Evolutionary conservation across 2,329 filamentous ascomycete genomes (phyloP), one percentile per base, ranked within the genome.

Genomic region (Pseudogymnoascus sp.): DNA sequence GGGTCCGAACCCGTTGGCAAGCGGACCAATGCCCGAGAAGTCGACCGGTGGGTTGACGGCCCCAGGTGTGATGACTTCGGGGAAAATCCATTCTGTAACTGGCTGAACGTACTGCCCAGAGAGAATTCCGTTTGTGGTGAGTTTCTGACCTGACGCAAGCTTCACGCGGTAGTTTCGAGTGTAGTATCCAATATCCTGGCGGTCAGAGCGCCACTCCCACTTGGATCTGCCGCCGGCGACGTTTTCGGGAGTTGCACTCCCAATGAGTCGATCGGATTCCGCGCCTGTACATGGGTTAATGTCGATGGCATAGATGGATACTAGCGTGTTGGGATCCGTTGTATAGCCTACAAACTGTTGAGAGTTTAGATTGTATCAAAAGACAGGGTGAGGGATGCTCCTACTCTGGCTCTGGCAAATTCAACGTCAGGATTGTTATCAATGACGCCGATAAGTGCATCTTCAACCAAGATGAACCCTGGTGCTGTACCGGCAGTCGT

Each of bases 81-180:
- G 77, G 68, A 76, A 76, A 66, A 79, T 78, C 76, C 76, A 78
- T 64, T 78, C 77, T 3, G 70, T 72, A 4, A 79, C 76, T 11
- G 77, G 73, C 31, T 74, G 72, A 19, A 78, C 69, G 47, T 77
- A 79, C 62, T 76, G 73, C 4, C 77, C 77, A 3, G 76, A 76
- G n/a, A 71, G 65, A 57, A 79, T 76, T 28, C 72, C 72, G 64
- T 78, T 76, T 35, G 72, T 73, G 1, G 76, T 77, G 26, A 69
- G 66, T 44, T 72, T 70, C 42, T 73, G 71, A 2, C 73, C 74
- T 11, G 69, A 71, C 36, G 70, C 71, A n/a, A 74, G 70, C 23
- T 69, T 73, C 62, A 78, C 70, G 35, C 72, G 69, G 64, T 78
- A 78, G 67, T 79, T 77, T 36, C 77, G 75, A 3, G 76, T 76